Evolutionary conservation across 2,329 filamentous ascomycete genomes (phyloP), one percentile per base, ranked within the genome.

Genomic region (Colletotrichum chlorophyti): DNA sequence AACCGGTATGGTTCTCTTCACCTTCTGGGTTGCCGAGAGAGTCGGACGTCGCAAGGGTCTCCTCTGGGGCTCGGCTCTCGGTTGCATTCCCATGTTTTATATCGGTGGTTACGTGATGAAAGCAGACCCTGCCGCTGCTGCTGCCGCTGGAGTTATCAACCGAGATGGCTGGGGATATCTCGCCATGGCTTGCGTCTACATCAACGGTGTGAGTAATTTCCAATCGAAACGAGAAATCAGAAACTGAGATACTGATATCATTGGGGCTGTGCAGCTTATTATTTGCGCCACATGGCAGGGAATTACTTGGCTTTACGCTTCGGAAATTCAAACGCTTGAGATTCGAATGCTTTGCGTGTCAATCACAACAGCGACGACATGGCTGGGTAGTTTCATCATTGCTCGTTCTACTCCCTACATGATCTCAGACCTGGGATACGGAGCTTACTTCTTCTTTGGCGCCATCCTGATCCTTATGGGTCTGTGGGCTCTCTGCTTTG

Each of bases 371-470:
- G 71, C 71, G 0, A 70, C 69, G 21, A 71, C 70, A 3, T 77
- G 75, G 75, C 63, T 77, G 15, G 72, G 72, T 8, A 74, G 70
- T 2, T 76, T 77, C 58, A 67, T 76, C 65, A 73, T 77, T 38
- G 73, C 73, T 3, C 68, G 73, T 23, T 69, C 72, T 19, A 74
- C 72, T 0, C 75, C 74, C 0, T 75, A 76, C 54, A 78, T 78
- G 76, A 72, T 77, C 14, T 73, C 69, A 1, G 66, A 68, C 5
- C 66, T 78, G 1, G 72, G 73, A 1, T 83, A 80, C 61, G 81
- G 81, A 7, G 79, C 80, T 0, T 84, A 81, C 65, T 79, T 84
- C 54, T 78, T 83, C 68, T 84, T 83, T 61, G 80, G 76, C 4
- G 69, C 74, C 0, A 70, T 81, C 27, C 76, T 81, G 45, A 70